phyloP scores from a whole-genome alignment of 495 filamentous ascomycete species.

The Rhizodiscina lignyota region DNA sequence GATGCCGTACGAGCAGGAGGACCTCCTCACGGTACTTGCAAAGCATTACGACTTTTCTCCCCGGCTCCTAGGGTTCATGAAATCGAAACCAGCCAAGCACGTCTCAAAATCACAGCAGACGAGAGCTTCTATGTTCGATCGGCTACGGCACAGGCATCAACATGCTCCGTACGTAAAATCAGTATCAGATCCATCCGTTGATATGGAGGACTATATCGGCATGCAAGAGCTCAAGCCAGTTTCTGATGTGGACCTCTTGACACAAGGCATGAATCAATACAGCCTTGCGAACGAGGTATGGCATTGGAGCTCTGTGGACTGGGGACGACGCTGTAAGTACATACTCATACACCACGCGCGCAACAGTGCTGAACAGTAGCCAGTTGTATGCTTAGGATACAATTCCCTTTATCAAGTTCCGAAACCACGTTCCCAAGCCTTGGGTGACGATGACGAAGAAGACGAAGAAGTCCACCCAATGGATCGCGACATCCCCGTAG shows the following conservation, averaged over 20 bases:
- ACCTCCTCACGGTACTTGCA: conserved; percentile 35
- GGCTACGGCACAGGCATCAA: conserved; percentile 7
- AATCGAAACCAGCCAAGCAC: conserved; percentile 30
- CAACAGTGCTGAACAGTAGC: conserved; percentile 3
- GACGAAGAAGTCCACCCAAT: background rate
- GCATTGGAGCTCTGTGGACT: conserved; percentile 48
- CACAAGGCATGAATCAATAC: conserved; percentile 27
- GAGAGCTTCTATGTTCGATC: background rate
- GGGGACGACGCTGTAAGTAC: conserved; percentile 35
- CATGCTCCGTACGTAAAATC: conserved; percentile 8
- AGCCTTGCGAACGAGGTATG: conserved; percentile 43
- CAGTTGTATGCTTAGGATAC: conserved; percentile 67
- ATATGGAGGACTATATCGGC: conserved; percentile 14
- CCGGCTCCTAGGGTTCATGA: conserved; percentile 49
- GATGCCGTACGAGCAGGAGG: conserved; percentile 43
- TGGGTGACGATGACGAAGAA: conserved; percentile 10
- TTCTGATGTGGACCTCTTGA: too few species aligned
- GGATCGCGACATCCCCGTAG: conserved; percentile 34
- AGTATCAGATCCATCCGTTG: conserved; percentile 4
- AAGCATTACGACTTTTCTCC: conserved; percentile 50
- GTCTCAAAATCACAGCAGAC: conserved; percentile 6
- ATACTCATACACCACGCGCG: background rate
- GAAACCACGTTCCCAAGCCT: conserved; percentile 15
- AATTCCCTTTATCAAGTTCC: conserved; percentile 55
- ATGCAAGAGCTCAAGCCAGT: conserved; percentile 12